Percentiles rank a stretch among this genome's conserved stretches.
These are phyloP conservation scores for Hypericum perforatum DNA, from an alignment of 345 rosid genomes.

Conservation along the genomic window DNA sequence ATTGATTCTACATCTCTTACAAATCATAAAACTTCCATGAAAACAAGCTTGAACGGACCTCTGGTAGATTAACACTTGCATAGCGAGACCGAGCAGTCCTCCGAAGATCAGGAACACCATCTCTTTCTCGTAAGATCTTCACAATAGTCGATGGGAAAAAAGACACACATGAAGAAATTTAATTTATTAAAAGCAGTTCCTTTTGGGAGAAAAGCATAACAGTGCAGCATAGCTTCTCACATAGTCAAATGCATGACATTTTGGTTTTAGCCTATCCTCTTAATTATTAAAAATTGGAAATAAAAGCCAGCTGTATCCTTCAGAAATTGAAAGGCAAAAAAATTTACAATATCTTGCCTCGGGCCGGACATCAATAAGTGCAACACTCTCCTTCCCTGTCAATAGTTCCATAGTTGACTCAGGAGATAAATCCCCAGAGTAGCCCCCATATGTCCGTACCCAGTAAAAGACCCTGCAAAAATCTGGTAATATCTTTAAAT, in stretches of 20 bases:
- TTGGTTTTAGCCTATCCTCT: conserved; percentile 8
- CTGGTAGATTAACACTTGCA: conserved; percentile 56
- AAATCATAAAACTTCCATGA: conserved; percentile 1
- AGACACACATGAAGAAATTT: not conserved
- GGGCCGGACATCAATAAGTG: conserved; percentile 84
- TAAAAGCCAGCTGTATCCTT: not conserved
- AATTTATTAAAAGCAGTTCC: too few species aligned
- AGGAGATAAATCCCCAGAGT: conserved; percentile 89
- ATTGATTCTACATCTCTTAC: not conserved
- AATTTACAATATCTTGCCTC: conserved; percentile 64
- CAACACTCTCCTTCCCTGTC: conserved; percentile 50
- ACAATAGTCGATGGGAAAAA: conserved; percentile 10
- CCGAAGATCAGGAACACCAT: conserved; percentile 92
- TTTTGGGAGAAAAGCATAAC: not conserved
- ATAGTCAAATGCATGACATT: not conserved
- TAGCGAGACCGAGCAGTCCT: conserved; percentile 79
- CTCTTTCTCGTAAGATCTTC: conserved; percentile 71
- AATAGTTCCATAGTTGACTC: conserved; percentile 57
- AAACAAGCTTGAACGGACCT: conserved; percentile 51
- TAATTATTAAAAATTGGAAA: conserved; percentile 3
- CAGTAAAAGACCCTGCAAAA: conserved; percentile 76
- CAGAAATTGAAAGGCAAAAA: conserved; percentile 20
- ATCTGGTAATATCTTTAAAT: conserved; percentile 64
- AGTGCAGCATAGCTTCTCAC: not conserved
- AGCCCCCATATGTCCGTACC: conserved; percentile 69